Evolutionary conservation across 305 asterid genomes (phyloP).

Genomic region (Fraxinus albicans): DNA sequence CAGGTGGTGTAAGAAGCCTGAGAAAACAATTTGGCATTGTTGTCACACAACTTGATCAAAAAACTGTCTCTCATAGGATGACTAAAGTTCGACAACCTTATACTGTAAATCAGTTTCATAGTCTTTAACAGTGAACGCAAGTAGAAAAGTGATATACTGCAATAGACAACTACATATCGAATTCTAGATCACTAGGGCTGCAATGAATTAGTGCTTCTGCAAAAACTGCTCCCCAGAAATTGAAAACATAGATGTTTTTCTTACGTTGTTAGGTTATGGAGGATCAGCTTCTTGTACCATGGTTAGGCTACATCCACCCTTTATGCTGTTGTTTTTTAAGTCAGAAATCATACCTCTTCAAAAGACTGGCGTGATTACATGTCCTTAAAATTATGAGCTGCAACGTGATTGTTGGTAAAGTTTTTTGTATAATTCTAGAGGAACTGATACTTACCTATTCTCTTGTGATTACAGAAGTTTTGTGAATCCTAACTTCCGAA

Average conservation of each 20-base stretch:
- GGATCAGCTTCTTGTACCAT: not conserved
- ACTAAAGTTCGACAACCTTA: not conserved
- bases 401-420: no score
- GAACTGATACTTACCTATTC: no score
- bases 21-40: slow-evolving; percentile 9
- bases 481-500: not conserved
- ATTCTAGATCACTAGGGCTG: not conserved
- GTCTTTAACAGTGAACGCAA: not conserved
- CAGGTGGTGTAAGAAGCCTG: slow-evolving; percentile 66
- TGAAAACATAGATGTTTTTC: not conserved
- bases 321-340: not conserved
- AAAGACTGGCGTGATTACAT: not conserved
- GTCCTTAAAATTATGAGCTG: no score
- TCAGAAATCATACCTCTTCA: not conserved
- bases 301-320: not conserved
- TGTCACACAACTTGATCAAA: no score
- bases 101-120: not conserved
- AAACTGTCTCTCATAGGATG: not conserved
- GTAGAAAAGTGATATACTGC: not conserved
- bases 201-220: not conserved
- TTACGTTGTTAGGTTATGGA: not conserved
- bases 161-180: not conserved
- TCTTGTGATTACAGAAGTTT: not conserved
- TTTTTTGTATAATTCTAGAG: no score
- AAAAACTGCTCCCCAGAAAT: not conserved